These are phyloP conservation scores for Tricholoma sp. DNA, from an alignment of 768 basidiomycete species.

Conservation along the genomic window DNA sequence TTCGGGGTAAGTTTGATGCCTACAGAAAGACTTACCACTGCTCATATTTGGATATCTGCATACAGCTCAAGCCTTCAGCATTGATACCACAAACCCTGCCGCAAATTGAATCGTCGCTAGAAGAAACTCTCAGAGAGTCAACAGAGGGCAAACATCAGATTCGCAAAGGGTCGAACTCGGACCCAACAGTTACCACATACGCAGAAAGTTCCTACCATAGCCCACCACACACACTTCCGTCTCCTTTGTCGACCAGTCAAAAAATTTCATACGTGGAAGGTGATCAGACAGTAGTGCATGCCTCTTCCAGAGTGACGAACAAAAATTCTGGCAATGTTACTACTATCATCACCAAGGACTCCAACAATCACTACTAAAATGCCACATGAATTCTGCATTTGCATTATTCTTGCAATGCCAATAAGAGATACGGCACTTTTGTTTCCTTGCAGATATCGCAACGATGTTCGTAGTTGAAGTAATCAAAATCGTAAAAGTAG, in stretches of 20 bases:
- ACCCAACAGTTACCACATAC: background rate
- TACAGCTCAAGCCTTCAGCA: background rate
- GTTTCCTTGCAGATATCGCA: no score
- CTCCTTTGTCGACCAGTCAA: background rate
- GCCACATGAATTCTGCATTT: no score
- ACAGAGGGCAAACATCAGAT: no score
- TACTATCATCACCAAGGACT: background rate
- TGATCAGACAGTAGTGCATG: background rate
- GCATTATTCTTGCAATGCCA: no score
- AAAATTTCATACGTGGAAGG: background rate
- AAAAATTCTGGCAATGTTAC: background rate
- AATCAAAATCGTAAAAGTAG: no score
- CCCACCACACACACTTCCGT: background rate
- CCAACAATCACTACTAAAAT: background rate
- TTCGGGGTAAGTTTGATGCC: background rate
- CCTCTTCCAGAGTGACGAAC: background rate
- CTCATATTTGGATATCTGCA: background rate
- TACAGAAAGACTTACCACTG: background rate
- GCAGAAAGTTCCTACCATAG: background rate
- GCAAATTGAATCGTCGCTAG: no score
- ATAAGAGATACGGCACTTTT: no score
- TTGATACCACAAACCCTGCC: background rate
- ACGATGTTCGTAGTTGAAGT: no score
- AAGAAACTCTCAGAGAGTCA: no score
- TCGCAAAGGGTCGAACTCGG: no score